Base-by-base conservation (phyloP, 495 filamentous ascomycete species). In the Lasiosphaeria miniovina region DNA sequence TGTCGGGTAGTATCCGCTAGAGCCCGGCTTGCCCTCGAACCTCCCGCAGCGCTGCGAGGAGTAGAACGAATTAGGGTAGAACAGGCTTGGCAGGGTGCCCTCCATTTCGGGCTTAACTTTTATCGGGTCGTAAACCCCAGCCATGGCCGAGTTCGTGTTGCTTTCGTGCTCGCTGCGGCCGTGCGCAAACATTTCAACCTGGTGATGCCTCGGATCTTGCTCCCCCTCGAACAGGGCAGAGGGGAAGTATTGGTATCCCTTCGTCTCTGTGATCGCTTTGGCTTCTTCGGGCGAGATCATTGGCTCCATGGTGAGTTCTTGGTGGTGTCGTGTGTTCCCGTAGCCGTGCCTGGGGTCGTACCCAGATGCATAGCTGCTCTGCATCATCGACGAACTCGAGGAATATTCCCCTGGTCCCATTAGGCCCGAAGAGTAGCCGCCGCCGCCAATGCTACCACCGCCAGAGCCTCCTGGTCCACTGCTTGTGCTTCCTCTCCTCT, bases 401-500 rank as follows among this genome's bases (percentile, higher is more conserved):
- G 69, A 63, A 53, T 77, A 79, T 10, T 79, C 75, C 4, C 65
- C 49, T 1, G 65, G 66, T 0, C 72, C 72, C 6, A 75, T 61
- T 45, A 77, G 66, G 43, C 68, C 68, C 8, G 76, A 70, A 3
- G 70, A 65, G 52, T 78, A 80, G 6, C 67, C 64, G 12, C 74
- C 77, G 54, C 71, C 73, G 36, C 81, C 78, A 56, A 82, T 78
- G 64, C 79, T 77, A 38, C 74, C 69, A 36, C 78, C 79, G 17
- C 80, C 78, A 11, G 77, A 79, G 24, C 87, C 84, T 6, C 86
- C 86, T 3, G 86, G 86, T n/a, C 86, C 87, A 72, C 86, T 88
- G 68, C 86, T 89, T 0, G 86, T 81, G 67, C 86, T 90, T 36
- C 86, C 84, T 15, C 90, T 81, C 54, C 90, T 82, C 56, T 91